Percentiles rank a stretch among this genome's conserved stretches.
phyloP scores from a whole-genome alignment of 139 green algal genomes.

The Chlorella ohadii region DNA sequence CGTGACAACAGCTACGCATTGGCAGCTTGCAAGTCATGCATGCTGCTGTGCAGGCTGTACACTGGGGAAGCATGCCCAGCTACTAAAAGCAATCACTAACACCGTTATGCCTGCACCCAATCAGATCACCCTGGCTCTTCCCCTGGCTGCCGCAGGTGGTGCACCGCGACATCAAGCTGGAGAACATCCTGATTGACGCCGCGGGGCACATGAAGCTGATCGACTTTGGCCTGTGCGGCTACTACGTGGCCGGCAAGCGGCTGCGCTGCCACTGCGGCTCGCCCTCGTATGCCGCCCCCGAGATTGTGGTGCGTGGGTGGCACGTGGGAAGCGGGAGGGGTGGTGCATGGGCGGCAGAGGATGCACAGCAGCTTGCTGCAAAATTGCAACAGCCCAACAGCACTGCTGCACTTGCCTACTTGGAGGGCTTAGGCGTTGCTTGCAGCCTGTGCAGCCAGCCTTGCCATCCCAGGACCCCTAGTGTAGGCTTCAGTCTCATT shows the following conservation, averaged over 20 bases:
- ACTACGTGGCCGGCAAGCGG: conserved; percentile 47
- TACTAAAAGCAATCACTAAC: too few species aligned
- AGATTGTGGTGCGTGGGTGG: conserved; percentile 64
- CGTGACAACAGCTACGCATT: too few species aligned
- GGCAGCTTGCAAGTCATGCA: too few species aligned
- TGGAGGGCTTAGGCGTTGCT: too few species aligned
- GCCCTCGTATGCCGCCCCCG: conserved; percentile 91
- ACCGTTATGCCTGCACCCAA: too few species aligned
- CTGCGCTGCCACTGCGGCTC: conserved; percentile 81
- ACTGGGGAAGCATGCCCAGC: background rate
- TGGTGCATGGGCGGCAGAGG: background rate
- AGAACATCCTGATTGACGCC: conserved; percentile 84
- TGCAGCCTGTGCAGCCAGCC: too few species aligned
- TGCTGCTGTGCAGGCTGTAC: too few species aligned
- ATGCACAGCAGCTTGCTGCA: background rate
- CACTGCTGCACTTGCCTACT: too few species aligned
- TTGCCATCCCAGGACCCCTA: too few species aligned
- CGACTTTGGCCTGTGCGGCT: conserved; percentile 88
- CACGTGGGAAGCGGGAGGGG: background rate
- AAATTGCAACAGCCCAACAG: background rate
- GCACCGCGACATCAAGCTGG: conserved; percentile 75
- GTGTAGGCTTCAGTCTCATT: background rate
- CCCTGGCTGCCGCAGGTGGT: conserved; percentile 26
- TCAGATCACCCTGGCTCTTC: too few species aligned
- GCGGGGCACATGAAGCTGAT: conserved; percentile 75